A percentile compares a stretch with the other conserved stretches of the same genome.
These are phyloP conservation scores for Scutellaria baicalensis DNA, from an alignment of 257 asterid genomes.

Conservation along the genomic window DNA sequence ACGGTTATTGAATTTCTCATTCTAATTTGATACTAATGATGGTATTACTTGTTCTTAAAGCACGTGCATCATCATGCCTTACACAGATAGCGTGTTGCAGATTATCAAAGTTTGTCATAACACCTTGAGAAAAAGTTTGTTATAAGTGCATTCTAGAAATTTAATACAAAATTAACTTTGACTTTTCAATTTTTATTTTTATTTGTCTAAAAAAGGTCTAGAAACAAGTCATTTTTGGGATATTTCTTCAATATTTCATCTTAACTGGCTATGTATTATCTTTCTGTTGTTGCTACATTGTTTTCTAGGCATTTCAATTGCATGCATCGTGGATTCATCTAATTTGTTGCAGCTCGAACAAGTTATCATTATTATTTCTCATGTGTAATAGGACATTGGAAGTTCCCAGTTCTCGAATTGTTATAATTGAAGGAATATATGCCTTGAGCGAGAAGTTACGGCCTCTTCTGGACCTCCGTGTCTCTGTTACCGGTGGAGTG, in stretches of 20 bases:
- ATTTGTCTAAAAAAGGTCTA: no score
- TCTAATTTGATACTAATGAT: not conserved
- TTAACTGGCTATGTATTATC: not conserved
- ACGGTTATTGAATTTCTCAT: not conserved
- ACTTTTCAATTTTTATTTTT: no score
- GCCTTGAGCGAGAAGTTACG: constrained; percentile 89
- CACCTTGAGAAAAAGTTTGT: no score
- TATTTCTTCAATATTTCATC: constrained; percentile 5
- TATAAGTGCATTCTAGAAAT: no score
- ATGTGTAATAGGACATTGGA: constrained; percentile 65
- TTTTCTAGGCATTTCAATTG: not conserved
- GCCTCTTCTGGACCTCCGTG: constrained; percentile 90
- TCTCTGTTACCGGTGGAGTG: constrained; percentile 99
- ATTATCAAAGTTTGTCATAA: no score
- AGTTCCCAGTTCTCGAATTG: constrained; percentile 88
- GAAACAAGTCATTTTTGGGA: no score
- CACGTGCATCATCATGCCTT: not conserved
- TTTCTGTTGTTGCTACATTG: not conserved
- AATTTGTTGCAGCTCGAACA: not conserved
- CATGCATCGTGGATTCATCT: constrained; percentile 8
- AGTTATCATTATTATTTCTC: not conserved
- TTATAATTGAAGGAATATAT: constrained; percentile 90
- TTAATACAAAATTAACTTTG: no score
- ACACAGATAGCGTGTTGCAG: not conserved
- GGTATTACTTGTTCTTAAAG: not conserved